phyloP scores from a whole-genome alignment of 2,329 filamentous ascomycete species.

The Exophiala sideris region DNA sequence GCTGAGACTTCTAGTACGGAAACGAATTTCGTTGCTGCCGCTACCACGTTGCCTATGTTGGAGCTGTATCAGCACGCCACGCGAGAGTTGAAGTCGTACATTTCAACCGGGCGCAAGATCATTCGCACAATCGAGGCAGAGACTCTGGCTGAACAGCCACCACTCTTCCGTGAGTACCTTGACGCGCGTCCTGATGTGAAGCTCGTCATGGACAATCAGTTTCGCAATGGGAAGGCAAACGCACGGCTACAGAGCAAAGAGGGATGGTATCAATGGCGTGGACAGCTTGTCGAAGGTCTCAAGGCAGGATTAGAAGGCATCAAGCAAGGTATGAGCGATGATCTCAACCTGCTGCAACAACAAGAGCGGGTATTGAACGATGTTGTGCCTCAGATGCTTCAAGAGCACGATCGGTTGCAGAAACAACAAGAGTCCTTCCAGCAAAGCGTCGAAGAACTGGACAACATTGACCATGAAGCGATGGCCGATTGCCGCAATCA shows the following conservation, averaged over 20 bases:
- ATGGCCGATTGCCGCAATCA: conserved; percentile 69
- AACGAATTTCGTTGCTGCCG: conserved; percentile 63
- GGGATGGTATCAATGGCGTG: conserved; percentile 98
- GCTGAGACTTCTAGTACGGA: conserved; percentile 12
- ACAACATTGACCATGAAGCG: conserved; percentile 58
- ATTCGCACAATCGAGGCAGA: conserved; percentile 88
- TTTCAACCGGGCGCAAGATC: conserved; percentile 84
- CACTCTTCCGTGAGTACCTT: conserved; percentile 87
- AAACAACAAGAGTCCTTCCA: conserved; percentile 66
- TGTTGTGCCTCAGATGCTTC: conserved; percentile 62
- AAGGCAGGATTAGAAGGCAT: conserved; percentile 77
- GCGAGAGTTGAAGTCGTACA: conserved; percentile 93
- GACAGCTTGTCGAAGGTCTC: conserved; percentile 78
- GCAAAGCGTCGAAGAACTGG: conserved; percentile 68
- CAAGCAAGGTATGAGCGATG: conserved; percentile 69
- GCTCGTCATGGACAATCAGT: conserved; percentile 87
- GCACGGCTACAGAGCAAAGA: conserved; percentile 87
- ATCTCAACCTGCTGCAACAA: conserved; percentile 63
- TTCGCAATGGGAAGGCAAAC: conserved; percentile 95
- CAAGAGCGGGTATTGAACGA: conserved; percentile 67
- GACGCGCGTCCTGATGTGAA: conserved; percentile 79
- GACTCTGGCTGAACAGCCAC: conserved; percentile 84
- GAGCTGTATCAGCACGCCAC: conserved; percentile 87
- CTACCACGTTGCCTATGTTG: conserved; percentile 87
- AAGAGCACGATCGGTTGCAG: conserved; percentile 60